Evolutionary conservation across 1,139 yeast species (phyloP), one percentile per base, ranked within the genome.

Genomic region (Hanseniaspora uvarum): DNA sequence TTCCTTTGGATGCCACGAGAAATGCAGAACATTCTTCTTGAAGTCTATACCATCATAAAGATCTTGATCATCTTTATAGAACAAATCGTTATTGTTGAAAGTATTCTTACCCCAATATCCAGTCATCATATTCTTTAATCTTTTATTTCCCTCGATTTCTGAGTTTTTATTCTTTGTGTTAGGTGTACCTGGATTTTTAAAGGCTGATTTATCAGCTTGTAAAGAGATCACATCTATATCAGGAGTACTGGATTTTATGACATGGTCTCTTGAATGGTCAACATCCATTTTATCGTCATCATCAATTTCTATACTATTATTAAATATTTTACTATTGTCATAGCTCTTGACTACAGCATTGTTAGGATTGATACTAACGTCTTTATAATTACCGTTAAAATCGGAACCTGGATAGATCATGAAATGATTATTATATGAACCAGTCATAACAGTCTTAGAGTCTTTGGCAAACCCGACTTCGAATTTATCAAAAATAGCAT

Each of bases 1-100:
- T 72, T 94, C 98, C 64, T 76, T 77, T 59, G 98, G 98, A 73
- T 94, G 98, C 98, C 99, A 94, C 66, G 97, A 88, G 69, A 88
- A 76, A 72, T 92, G 97, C 70, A 92, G 77, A 60, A 94, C 89
- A 70, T 88, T 85, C 77, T 89, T 89, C 70, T 89, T 88, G 72
- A 88, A 92, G 70, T 94, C 97, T 63, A 89, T 85, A 60, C 82
- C 83, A 67, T 86, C 94, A 21, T 48, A 46, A 5, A 52, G 33
- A 10, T 40, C 50, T 18, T 31, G n/a, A 23, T 50, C 53, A n/a
- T 50, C 53, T 28, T 36, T 43, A 45, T 33, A 50, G 7, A 50
- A 50, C 38, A 50, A 46, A n/a, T 44, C 31, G 16, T 34, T 46
- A 19, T 52, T 52, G 40, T 46, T 53, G 16, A 37, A 14, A 5